phyloP scores from a whole-genome alignment of 2,329 filamentous ascomycete genomes.

The Nigrospora sphaerica region DNA sequence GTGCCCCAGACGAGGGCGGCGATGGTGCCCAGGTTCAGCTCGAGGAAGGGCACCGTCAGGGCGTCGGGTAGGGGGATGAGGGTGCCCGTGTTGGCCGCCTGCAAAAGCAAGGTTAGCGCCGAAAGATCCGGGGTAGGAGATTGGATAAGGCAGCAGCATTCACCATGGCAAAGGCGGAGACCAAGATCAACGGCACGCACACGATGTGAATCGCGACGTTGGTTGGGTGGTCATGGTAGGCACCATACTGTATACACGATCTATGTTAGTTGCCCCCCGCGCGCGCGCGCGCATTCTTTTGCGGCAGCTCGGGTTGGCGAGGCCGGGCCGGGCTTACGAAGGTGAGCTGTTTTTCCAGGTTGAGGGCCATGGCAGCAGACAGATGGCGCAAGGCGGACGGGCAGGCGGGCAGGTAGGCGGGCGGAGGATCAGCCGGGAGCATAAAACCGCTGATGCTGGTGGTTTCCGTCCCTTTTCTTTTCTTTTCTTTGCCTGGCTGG shows the following conservation, averaged over 20 bases:
- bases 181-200: slow-evolving; percentile 70
- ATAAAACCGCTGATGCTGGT: too few species aligned
- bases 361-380: slow-evolving; percentile 50
- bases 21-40: slow-evolving; percentile 60
- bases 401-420: too few species aligned
- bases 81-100: slow-evolving; percentile 57
- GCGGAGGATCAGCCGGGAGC: too few species aligned
- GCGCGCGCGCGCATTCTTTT: too few species aligned
- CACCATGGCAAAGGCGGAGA: slow-evolving; percentile 67
- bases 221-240: slow-evolving; percentile 72
- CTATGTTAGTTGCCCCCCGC: too few species aligned
- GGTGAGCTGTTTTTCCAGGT: slow-evolving; percentile 74
- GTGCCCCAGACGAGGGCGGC: slow-evolving; percentile 61
- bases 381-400: too few species aligned
- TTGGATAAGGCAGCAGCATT: slow-evolving; percentile 17
- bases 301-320: too few species aligned
- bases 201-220: slow-evolving; percentile 75
- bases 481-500: too few species aligned
- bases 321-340: slow-evolving; percentile 53
- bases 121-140: slow-evolving; percentile 1
- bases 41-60: slow-evolving; percentile 60
- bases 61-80: slow-evolving; percentile 59
- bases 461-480: too few species aligned
- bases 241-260: slow-evolving; percentile 57
- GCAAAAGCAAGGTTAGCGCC: slow-evolving; percentile 11